phyloP scores from a whole-genome alignment of 1,139 yeast genomes.

The Blastobotrys malaysiensis region DNA sequence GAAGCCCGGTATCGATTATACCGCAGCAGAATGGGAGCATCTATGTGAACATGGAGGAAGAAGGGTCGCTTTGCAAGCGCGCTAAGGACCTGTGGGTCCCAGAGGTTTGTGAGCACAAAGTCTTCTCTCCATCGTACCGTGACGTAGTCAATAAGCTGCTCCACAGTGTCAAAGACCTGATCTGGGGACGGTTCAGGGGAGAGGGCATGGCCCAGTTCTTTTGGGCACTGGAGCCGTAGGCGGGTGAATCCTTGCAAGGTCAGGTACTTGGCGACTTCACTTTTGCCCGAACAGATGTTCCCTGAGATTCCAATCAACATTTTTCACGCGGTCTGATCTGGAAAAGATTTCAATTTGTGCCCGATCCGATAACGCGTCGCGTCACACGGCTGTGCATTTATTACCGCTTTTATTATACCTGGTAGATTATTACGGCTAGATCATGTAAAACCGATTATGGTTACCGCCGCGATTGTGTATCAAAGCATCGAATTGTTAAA shows the following conservation, averaged over 20 bases:
- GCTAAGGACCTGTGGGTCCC: conserved; percentile 41
- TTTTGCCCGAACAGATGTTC: conserved; percentile 62
- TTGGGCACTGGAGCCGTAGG: conserved; percentile 17
- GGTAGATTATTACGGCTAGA: too few relatives aligned
- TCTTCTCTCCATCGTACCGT: conserved; percentile 65
- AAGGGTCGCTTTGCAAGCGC: conserved; percentile 70
- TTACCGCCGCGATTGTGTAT: too few relatives aligned
- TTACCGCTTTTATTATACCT: too few relatives aligned
- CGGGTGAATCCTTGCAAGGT: conserved; percentile 51
- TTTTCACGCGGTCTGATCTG: background rate
- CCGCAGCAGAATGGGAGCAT: conserved; percentile 62
- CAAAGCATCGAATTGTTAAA: too few relatives aligned
- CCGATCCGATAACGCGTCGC: background rate
- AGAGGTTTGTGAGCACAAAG: conserved; percentile 55
- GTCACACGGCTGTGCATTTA: background rate
- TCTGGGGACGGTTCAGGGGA: background rate
- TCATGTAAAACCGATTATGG: too few relatives aligned
- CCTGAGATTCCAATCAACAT: conserved; percentile 82
- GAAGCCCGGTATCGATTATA: conserved; percentile 39
- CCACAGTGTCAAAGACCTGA: conserved; percentile 27
- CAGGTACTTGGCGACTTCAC: conserved; percentile 57
- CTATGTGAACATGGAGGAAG: conserved; percentile 73
- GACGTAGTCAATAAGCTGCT: conserved; percentile 52
- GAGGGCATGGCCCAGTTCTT: background rate
- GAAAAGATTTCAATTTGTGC: background rate